Evolutionary conservation across 768 basidiomycete species (phyloP), one percentile per base, ranked within the genome.

Genomic region (Suillus lakei): DNA sequence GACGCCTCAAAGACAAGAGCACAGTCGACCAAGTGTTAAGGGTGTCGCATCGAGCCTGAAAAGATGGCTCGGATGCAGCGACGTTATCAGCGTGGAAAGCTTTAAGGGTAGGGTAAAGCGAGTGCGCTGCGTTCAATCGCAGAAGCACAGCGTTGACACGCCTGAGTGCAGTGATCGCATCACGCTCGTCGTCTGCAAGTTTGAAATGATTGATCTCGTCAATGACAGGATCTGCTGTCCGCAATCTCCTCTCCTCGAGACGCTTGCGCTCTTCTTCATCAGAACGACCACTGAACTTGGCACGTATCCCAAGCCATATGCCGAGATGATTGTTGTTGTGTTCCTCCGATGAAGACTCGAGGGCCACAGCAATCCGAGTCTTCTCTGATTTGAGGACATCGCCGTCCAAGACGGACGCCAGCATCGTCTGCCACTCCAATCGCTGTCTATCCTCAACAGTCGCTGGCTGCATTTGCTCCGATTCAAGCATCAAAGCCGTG

Each of bases 351-450:
- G 86, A 84, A 26, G 88, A 85, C 68, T 91, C 88, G 59, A 95
- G 80, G 18, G 88, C 92, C 55, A 88, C 89, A 34, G 92, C 91
- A 66, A 98, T 96, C 64, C 98, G 88, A 30, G 92, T 92, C 79
- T 95, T 98, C 80, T 99, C 98, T 0, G 94, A 92, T 75, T 91
- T 94, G 68, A 99, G 86, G 13, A 99, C 95, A 71, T 99, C 96
- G 12, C 98, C 96, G 36, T 88, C 88, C 54, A 99, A 84, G 30
- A 99, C 97, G 36, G 96, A 97, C 15, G 93, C 88, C 38, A 99
- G 87, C 89, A 98, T 91, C 21, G 91, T 91, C 77, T 96, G 95
- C 98, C 98, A 99, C 77, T 98, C 96, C 56, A 96, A 77, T 32
- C 96, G 84, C 71, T 95, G 92, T 67, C 86, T 84, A 72, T 95